Evolutionary conservation across 2,329 filamentous ascomycete genomes (phyloP), one percentile per base, ranked within the genome.

Genomic region (Ascochyta koolunga): DNA sequence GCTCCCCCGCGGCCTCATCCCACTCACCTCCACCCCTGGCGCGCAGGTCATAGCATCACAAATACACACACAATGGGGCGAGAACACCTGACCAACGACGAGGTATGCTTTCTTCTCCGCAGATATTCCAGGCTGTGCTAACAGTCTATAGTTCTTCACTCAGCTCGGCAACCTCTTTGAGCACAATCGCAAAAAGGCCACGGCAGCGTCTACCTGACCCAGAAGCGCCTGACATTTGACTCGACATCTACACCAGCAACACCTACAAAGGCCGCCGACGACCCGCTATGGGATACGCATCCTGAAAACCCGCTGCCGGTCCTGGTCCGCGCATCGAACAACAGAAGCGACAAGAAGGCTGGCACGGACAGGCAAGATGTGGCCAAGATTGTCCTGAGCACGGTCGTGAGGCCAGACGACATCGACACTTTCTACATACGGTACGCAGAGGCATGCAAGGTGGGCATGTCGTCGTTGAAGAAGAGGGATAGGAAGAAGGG

Each of bases 401-500:
- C 95, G 0, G 76, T 96, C 0, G 92, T 98, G 0, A 82, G 89
- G 50, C 85, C 89, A 0, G 85, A 88, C 53, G 85, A 89, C 5
- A 74, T 98, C 10, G 92, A 96, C 48, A 79, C 75, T 0, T 99
- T 99, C 71, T 99, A 92, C 74, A 78, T 80, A 25, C 83, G 85
- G 45, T 99, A 98, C 78, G 93, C 92, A 19, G 95, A 98, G 64
- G 83, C 92, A 3, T 97, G 93, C 78, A 97, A 96, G 79, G 80
- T 83, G 0, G 91, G 92, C 5, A 97, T 98, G 92, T 82, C 84
- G 42, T 87, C 88, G 7, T 73, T 99, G 77, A 98, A 96, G 85
- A 96, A 96, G 72, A 84, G 95, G 64, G 93, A 98, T 77, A 85
- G 92, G 70, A 96, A 89, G 76, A 93, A 91, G 82, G 87, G 88